Evolutionary conservation across 441 rosid species (phyloP).

Genomic region (Theobroma grandiflorum): DNA sequence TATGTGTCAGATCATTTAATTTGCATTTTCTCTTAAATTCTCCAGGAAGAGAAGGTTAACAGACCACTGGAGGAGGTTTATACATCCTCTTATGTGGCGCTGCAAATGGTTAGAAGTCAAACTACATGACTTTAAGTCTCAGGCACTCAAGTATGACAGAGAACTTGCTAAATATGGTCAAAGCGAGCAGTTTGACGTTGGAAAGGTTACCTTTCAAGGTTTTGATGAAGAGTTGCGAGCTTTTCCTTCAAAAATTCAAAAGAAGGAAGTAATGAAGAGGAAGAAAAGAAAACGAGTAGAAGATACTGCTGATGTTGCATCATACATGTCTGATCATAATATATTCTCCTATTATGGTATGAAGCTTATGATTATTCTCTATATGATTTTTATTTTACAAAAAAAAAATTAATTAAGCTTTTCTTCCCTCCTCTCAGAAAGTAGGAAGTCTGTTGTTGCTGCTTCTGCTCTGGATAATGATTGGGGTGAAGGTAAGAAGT

Average conservation of each 20-base stretch:
- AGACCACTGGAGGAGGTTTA: conserved; percentile 82
- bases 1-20: conserved; percentile 9
- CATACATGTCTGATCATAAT: conserved; percentile 62
- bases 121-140: conserved; percentile 60
- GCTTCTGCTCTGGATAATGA: conserved; percentile 43
- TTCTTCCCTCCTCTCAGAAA: conserved; percentile 39
- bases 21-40: conserved; percentile 16
- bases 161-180: conserved; percentile 57
- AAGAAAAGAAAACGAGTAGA: conserved; percentile 73
- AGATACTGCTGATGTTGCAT: conserved; percentile 60
- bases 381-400: background rate
- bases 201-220: conserved; percentile 46
- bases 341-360: conserved; percentile 82
- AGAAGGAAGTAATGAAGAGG: conserved; percentile 62
- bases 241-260: conserved; percentile 46
- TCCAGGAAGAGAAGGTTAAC: conserved; percentile 80
- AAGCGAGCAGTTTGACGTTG: conserved; percentile 50
- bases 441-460: conserved; percentile 51
- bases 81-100: conserved; percentile 82
- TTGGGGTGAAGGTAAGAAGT: conserved; percentile 57
- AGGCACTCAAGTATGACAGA: conserved; percentile 65
- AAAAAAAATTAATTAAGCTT: conserved; percentile 25
- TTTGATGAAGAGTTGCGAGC: conserved; percentile 49
- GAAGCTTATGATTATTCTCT: conserved; percentile 20
- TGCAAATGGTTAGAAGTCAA: conserved; percentile 88